Conservation (phyloP, 1,139 yeast species). For the Protomyces macrosporus region DNA sequence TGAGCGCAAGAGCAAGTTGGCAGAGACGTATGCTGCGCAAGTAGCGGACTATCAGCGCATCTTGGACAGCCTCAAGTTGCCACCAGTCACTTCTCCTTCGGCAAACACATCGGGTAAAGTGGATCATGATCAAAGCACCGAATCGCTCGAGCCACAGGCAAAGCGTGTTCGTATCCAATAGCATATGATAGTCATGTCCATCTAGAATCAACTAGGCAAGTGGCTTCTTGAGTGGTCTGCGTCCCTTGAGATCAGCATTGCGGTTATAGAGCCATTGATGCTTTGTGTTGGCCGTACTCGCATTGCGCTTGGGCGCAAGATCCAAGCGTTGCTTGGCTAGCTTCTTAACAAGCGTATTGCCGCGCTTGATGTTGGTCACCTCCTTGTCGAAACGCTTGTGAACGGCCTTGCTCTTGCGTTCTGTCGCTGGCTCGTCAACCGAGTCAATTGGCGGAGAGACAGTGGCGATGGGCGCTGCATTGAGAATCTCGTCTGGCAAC, state of each 20-base stretch:
- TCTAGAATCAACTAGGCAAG: not conserved
- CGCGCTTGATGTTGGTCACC: not conserved
- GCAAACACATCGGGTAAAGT: not conserved
- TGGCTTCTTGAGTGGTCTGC: slow-evolving; percentile 15
- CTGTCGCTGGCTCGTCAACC: not conserved
- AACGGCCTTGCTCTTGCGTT: slow-evolving; percentile 2
- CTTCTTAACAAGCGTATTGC: not conserved
- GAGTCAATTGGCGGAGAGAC: not conserved
- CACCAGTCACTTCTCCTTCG: not conserved
- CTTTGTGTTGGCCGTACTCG: slow-evolving; percentile 16
- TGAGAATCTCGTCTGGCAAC: slow-evolving; percentile 17
- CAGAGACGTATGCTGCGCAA: slow-evolving; percentile 65
- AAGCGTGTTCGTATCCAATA: not conserved
- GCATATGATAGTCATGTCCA: not conserved
- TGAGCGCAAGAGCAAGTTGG: slow-evolving; percentile 61
- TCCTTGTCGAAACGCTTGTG: slow-evolving; percentile 3
- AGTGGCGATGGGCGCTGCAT: slow-evolving; percentile 3
- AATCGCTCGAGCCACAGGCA: not conserved
- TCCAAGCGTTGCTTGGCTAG: slow-evolving; percentile 5
- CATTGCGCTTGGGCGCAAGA: slow-evolving; percentile 12
- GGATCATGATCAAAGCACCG: no score
- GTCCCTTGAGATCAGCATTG: not conserved
- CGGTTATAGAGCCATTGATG: slow-evolving; percentile 18
- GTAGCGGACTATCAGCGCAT: slow-evolving; percentile 65
- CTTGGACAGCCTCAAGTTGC: not conserved